phyloP scores from a whole-genome alignment of 106 monocot species.

The Platanthera zijinensis region DNA sequence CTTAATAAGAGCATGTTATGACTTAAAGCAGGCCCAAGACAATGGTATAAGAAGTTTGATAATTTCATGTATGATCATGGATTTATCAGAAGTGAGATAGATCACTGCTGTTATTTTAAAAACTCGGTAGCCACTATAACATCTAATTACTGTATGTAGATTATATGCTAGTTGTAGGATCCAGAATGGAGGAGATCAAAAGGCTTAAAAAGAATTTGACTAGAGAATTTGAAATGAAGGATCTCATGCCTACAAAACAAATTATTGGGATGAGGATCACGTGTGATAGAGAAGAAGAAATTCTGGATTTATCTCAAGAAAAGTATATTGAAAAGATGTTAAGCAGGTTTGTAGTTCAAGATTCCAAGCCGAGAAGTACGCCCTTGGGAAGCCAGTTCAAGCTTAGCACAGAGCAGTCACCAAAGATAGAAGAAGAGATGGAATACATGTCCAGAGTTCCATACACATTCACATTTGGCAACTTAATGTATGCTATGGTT shows the following conservation, averaged over 20 bases:
- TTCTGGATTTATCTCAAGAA: not conserved
- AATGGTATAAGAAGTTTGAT: constrained; percentile 1
- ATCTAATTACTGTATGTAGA: not conserved
- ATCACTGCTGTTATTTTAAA: not conserved
- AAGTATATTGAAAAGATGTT: not conserved
- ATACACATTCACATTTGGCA: not conserved
- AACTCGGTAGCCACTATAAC: too few species aligned
- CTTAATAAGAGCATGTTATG: not conserved
- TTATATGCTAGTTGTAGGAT: not conserved
- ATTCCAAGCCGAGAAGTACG: not conserved
- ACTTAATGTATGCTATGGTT: not conserved
- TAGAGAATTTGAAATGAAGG: not conserved
- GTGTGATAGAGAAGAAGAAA: not conserved
- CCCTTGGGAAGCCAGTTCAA: not conserved
- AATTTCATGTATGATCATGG: not conserved
- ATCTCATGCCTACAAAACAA: not conserved
- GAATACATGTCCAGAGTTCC: not conserved
- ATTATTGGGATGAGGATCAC: not conserved
- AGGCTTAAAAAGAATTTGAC: not conserved
- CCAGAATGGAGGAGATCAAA: not conserved
- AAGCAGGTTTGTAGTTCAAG: not conserved
- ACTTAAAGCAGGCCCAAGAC: not conserved
- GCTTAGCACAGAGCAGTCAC: not conserved
- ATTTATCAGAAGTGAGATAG: not conserved
- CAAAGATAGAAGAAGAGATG: not conserved